Percentiles rank a stretch among this genome's conserved stretches.
phyloP scores from a whole-genome alignment of 495 filamentous ascomycete species.

The Cenococcum geophilum region DNA sequence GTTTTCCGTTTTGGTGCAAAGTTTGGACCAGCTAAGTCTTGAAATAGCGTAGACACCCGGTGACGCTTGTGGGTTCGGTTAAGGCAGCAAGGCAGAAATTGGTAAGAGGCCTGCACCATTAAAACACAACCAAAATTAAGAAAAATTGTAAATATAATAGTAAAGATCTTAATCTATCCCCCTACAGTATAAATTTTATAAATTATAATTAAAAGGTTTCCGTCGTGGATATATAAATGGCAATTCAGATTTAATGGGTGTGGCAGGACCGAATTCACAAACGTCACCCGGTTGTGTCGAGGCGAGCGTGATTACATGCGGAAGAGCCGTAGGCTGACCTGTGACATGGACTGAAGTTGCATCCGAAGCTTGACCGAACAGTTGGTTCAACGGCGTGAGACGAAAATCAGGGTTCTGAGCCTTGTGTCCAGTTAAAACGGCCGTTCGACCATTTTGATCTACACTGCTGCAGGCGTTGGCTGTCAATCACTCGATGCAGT shows the following conservation, averaged over 20 bases:
- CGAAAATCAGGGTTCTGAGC: neutral
- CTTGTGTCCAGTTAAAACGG: constrained; percentile 5
- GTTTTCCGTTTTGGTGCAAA: constrained; percentile 10
- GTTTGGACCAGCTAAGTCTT: neutral
- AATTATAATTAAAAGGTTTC: too few species aligned
- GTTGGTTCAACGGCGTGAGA: neutral
- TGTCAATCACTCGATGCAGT: neutral
- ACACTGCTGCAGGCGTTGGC: neutral
- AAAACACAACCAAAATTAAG: too few species aligned
- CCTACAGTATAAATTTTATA: too few species aligned
- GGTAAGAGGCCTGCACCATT: too few species aligned
- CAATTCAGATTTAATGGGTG: too few species aligned
- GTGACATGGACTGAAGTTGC: constrained; percentile 1
- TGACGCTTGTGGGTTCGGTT: too few species aligned
- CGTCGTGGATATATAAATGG: too few species aligned
- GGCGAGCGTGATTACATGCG: neutral
- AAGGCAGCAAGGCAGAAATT: too few species aligned
- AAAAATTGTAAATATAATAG: too few species aligned
- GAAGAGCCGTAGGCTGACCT: neutral
- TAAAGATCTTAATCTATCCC: too few species aligned
- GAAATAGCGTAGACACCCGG: neutral
- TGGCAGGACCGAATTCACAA: too few species aligned
- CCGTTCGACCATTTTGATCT: constrained; percentile 18
- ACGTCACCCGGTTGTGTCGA: too few species aligned
- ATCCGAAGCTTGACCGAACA: constrained; percentile 4